Base-by-base conservation (phyloP, 257 asterid species). In the Agastache rugosa region DNA sequence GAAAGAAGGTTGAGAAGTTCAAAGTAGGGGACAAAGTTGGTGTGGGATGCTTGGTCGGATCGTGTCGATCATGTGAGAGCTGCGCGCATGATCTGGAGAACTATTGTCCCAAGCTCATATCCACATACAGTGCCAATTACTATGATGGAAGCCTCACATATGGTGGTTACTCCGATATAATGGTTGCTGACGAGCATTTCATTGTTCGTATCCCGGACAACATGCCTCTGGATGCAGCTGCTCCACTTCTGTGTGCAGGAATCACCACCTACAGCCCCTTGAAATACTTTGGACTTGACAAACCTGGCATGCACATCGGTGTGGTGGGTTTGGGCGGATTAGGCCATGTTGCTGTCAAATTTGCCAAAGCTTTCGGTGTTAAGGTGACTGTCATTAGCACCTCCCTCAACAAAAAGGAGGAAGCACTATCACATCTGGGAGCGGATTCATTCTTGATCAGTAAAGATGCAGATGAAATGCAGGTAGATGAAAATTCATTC, bases 1-100 rank as follows among this genome's bases (percentile, higher is more conserved):
- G 92, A 0, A 77, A 67, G 69, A 77, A 78, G 42, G 92, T 87
- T 11, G 11, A 65, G 15, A 81, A 75, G 1, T 72, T 81, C 71
- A 83, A 83, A 67, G 84, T 76, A 0, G 92, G 92, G 0, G 90
- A 87, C 51, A 85, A 67, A 75, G 87, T 83, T 0, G 88, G 92
- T 2, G 83, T 87, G 1, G 92, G 92, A 19, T 79, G 90, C 79
- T 0, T 85, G 77, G 83, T 81, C 0, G 85, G 78, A 25, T 81
- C 92, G 0, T 87, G 92, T 50, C 75, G 88, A 0, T 17, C 71
- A 1, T 87, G 92, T 11, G 83, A 78, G 0, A 45, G 29, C 29
- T 87, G 92, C 62, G 19, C 3, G 0, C 20, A 15, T 1, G 83
- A 83, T 76, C 83, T 81, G 0, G 92, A 85, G 42, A 86, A 81